Evolutionary conservation across 805 yeast genomes (phyloP).

Genomic region (Saccharomycopsis sp.): DNA sequence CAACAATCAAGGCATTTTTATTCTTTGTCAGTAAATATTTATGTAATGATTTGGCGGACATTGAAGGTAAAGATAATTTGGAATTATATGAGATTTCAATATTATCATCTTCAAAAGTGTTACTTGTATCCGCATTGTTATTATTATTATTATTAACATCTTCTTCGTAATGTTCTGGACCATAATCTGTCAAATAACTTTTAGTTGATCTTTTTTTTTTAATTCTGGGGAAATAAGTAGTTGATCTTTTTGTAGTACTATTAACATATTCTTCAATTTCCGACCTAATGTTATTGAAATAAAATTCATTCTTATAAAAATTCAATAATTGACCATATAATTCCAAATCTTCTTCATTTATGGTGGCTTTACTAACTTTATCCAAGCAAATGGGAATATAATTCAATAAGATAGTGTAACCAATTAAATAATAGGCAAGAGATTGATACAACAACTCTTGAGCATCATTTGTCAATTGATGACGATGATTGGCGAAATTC

Average conservation of each 20-base stretch:
- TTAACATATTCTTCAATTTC: conserved; percentile 15
- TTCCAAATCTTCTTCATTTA: conserved; percentile 14
- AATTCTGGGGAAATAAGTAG: conserved; percentile 13
- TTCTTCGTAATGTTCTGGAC: conserved; percentile 15
- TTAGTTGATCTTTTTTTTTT: conserved; percentile 14
- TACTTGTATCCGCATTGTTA: neutral
- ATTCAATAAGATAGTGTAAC: conserved; percentile 12
- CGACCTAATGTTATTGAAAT: conserved; percentile 13
- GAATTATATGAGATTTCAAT: no score
- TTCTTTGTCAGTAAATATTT: conserved; percentile 9
- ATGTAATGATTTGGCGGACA: conserved; percentile 8
- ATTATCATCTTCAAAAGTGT: neutral
- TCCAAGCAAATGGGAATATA: conserved; percentile 14
- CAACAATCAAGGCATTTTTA: conserved; percentile 13
- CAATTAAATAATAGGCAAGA: conserved; percentile 14
- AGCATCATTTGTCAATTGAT: no score
- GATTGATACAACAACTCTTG: conserved; percentile 14
- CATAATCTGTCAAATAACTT: conserved; percentile 18
- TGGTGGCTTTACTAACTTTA: neutral
- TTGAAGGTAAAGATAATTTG: conserved; percentile 2
- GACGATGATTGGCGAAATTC: conserved; percentile 2
- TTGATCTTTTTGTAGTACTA: neutral
- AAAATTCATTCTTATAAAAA: conserved; percentile 14
- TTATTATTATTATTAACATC: conserved; percentile 5
- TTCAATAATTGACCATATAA: conserved; percentile 9